Evolutionary conservation across 2,329 filamentous ascomycete species (phyloP), one percentile per base, ranked within the genome.

Genomic region (Colletotrichum paranaense): DNA sequence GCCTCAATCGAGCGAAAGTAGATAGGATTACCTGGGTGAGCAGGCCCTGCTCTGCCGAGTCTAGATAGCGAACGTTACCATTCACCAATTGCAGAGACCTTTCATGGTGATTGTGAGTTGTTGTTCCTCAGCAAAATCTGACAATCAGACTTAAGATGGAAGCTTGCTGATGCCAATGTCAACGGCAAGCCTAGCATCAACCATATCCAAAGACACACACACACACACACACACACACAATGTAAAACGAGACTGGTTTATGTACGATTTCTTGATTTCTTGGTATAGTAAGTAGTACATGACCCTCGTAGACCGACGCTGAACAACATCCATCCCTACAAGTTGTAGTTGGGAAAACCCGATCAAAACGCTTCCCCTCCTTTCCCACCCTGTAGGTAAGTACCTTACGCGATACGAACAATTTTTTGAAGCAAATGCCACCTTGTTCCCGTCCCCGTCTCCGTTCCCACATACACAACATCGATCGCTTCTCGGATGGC

Each of bases 51-150:
- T 9, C 62, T 28, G 9, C 35, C 26, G 19, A 52, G 42, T 11
- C 5, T 65, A 66, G 68, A 71, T 67, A 71, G 68, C 3, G 68
- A 71, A 71, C 68, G 62, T 67, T 67, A 14, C 62, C 68, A 56
- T 60, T 67, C 46, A 62, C 59, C 55, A 59, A 16, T 16, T 42
- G 16, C 42, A 22, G 8, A 3, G 38, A n/a, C 42, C 22, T 9
- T 30, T 14, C 16, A 42, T 65, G 5, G 46, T 38, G 7, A 7
- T 4, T 26, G 28, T 26, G n/a, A 57, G 4, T 16, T 60, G 53
- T 49, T 49, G 16, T 4, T n/a, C 4, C 42, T 19, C 42, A 49
- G 7, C 19, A n/a, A n/a, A 22, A 49, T n/a, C 42, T 49, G 3
- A 9, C 42, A 38, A 14, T 6, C 2, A 38, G 5, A 16, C 35